Base-by-base conservation (phyloP, 2,329 filamentous ascomycete genomes). In the Hypoxylon sp. region DNA sequence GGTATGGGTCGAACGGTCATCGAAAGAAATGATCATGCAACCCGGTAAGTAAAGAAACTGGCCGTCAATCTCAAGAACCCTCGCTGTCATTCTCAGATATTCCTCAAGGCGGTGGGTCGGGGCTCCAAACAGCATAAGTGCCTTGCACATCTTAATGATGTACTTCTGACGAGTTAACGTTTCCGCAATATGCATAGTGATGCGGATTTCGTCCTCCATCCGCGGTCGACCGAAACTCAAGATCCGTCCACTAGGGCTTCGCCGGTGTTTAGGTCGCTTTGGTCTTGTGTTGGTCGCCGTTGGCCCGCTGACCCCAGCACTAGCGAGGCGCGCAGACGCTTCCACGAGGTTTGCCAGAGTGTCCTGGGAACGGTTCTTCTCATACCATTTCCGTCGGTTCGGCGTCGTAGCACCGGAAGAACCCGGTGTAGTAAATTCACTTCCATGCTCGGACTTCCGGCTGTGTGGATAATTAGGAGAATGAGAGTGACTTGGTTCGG, bases 1-100 rank as follows among this genome's bases (percentile, higher is more conserved):
- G 0, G 89, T 92, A 69, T 91, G 89, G 0, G 88, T 89, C 0
- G 85, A 81, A 54, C 77, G 80, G 72, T 95, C 92, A 75, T 92
- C 94, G 75, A 98, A 97, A 3, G 93, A 95, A 76, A 97, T 92
- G 62, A 98, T 92, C 94, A 98, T 98, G 76, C 93, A 97, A 0
- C 93, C 93, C 0, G 94, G 94, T 31, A 97, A 88, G 77, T 97
- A 98, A 21, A 97, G 82, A 73, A 96, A 97, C 75, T 97, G 93
- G 5, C 91, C 92, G 71, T 97, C 92, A 15, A 97, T 94, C 79
- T 94, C 92, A 39, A 98, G 86, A 1, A 96, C 92, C n/a, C 92
- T 87, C 1, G 94, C 91, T 7, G 92, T 94, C 92, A 95, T 97
- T 69, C 87, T 90, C 88, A 98, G 91, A 79, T 97, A 97, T 77